Base-by-base conservation (phyloP, 257 asterid species). In the Jacaranda mimosifolia region DNA sequence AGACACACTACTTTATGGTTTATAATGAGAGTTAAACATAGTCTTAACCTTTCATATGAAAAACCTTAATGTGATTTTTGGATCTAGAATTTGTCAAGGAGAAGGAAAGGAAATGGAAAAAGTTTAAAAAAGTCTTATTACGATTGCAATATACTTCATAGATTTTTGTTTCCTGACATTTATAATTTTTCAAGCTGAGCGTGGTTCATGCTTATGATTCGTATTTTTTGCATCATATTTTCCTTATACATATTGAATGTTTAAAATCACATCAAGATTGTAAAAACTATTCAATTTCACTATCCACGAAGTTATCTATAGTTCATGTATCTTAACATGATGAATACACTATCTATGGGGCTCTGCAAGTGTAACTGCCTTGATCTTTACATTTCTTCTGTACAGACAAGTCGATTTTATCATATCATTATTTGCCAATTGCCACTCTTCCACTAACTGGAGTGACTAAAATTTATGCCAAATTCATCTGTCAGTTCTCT, bases 141-240 rank as follows among this genome's bases (percentile, higher is more conserved):
- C 45, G 12, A 14, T 5, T 55, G 39, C 53, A 21, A 3, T 36
- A 17, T 53, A 56, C 5, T 53, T 38, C 4, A 32, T 70, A 51
- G 8, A 14, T 32, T 13, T 15, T 63, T 35, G 43, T 63, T 49
- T 5, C 12, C 10, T 48, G 55, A 18, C 19, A 4, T 72, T 45
- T 26, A 46, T 46, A 26, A 32, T 18, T 17, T 52, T 12, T n/a
- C 53, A 21, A 26, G 10, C n/a, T 32, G 58, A 36, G 18, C 36
- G 38, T 10, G 3, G 36, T 9, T 38, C 6, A 17, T 3, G 63
- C 75, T 70, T 46, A 70, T 15, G 14, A 59, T 35, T 36, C 18
- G 9, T 26, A 35, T 68, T 70, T 53, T 15, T 26, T 53, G 53
- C 39, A 51, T 68, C 53, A 42, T 68, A 68, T 68, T 26, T 10